These are phyloP conservation scores for Firmiana major DNA, from an alignment of 345 rosid species.

Conservation along the genomic window DNA sequence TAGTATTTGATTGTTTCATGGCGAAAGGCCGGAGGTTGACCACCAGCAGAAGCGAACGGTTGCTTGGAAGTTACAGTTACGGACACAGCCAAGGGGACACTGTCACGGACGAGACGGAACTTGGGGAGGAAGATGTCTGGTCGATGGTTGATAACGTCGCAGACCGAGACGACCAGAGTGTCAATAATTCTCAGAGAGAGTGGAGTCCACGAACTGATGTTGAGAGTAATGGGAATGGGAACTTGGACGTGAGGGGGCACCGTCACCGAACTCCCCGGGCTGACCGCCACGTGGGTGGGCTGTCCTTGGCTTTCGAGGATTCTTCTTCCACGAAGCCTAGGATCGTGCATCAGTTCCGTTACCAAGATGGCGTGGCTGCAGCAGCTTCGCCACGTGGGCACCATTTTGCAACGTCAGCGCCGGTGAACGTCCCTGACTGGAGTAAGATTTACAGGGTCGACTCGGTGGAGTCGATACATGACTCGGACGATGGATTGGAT, in stretches of 20 bases:
- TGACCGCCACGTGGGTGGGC: conserved; percentile 50
- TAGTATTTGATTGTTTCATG: conserved; percentile 28
- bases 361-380: conserved; percentile 32
- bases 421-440: conserved; percentile 95
- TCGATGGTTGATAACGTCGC: conserved; percentile 45
- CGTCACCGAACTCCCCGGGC: conserved; percentile 19
- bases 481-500: conserved; percentile 36
- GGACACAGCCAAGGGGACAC: conserved; percentile 25
- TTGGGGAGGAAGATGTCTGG: conserved; percentile 87
- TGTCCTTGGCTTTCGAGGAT: conserved; percentile 69
- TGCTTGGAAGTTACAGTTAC: conserved; percentile 37
- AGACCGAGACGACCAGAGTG: conserved; percentile 19
- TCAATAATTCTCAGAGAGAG: conserved; percentile 16
- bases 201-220: conserved; percentile 41
- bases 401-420: conserved; percentile 77
- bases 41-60: conserved; percentile 71
- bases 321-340: conserved; percentile 43
- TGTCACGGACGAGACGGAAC: conserved; percentile 44
- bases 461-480: conserved; percentile 79
- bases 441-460: conserved; percentile 71
- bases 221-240: conserved; percentile 22
- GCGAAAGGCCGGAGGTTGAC: conserved; percentile 73
- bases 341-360: conserved; percentile 72
- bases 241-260: background rate
- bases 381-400: conserved; percentile 33